A percentile compares a stretch with the other conserved stretches of the same genome.
phyloP scores from a whole-genome alignment of 1,284 basidiomycete genomes.

The Cerrena zonata region DNA sequence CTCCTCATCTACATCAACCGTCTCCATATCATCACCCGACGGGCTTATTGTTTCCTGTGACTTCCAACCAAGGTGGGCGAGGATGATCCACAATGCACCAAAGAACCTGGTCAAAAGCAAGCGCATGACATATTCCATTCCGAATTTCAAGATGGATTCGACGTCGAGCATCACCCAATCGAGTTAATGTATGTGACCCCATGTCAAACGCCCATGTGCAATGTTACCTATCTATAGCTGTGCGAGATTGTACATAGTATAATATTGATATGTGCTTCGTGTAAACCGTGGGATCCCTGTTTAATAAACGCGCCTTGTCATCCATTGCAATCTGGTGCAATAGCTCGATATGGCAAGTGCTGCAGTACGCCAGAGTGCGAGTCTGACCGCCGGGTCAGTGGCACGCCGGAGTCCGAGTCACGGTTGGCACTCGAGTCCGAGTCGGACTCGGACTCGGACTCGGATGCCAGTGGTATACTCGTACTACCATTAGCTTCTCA shows the following conservation, averaged over 20 bases:
- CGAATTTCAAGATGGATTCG: background rate
- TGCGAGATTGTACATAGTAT: too few relatives aligned
- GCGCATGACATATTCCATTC: background rate
- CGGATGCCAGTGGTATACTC: too few relatives aligned
- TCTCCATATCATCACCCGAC: background rate
- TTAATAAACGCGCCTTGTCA: background rate
- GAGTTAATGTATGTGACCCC: background rate
- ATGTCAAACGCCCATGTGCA: constrained; percentile 1
- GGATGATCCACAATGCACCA: constrained; percentile 1
- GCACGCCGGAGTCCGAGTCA: too few relatives aligned
- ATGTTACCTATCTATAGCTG: too few relatives aligned
- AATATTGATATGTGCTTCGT: too few relatives aligned
- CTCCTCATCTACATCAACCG: constrained; percentile 1
- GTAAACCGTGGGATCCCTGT: too few relatives aligned
- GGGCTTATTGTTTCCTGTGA: background rate
- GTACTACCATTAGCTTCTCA: too few relatives aligned
- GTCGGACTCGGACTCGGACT: too few relatives aligned
- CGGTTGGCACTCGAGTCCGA: too few relatives aligned
- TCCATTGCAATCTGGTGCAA: background rate
- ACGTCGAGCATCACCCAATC: background rate
- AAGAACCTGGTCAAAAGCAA: constrained; percentile 1
- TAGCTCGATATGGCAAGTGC: too few relatives aligned
- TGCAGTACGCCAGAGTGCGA: too few relatives aligned
- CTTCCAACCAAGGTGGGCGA: constrained; percentile 3
- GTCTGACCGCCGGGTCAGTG: too few relatives aligned